These are phyloP conservation scores for Yamadazyma spencermartinsiae DNA, from an alignment of 1,139 yeast species.

Conservation along the genomic window DNA sequence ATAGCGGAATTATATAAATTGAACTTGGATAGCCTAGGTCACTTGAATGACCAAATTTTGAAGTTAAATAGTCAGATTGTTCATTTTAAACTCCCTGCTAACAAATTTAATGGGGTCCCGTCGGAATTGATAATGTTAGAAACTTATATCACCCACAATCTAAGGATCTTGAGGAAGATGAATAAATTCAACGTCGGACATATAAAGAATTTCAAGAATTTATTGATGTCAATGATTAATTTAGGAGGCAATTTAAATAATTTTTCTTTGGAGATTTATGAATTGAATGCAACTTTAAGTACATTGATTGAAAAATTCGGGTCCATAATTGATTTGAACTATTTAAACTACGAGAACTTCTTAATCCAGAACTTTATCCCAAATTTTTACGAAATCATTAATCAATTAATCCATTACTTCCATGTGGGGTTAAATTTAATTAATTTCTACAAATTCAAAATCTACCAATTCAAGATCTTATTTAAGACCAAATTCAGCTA, in stretches of 20 bases:
- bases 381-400: slow-evolving; percentile 49
- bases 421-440: slow-evolving; percentile 38
- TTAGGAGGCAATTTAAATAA: slow-evolving; percentile 51
- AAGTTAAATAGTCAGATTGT: slow-evolving; percentile 37
- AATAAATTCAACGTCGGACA: slow-evolving; percentile 31
- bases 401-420: slow-evolving; percentile 43
- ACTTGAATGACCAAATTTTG: slow-evolving; percentile 38
- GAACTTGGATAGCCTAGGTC: slow-evolving; percentile 32
- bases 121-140: slow-evolving; percentile 36
- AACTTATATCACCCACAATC: slow-evolving; percentile 33
- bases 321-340: slow-evolving; percentile 44
- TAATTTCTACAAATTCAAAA: slow-evolving; percentile 47
- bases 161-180: slow-evolving; percentile 33
- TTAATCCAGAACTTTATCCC: slow-evolving; percentile 37
- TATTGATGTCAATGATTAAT: slow-evolving; percentile 38
- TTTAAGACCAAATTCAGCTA: slow-evolving; percentile 43
- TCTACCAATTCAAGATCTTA: slow-evolving; percentile 43
- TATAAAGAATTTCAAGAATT: slow-evolving; percentile 28
- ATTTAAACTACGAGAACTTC: slow-evolving; percentile 43
- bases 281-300: slow-evolving; percentile 29
- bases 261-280: slow-evolving; percentile 44
- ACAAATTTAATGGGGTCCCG: slow-evolving; percentile 33
- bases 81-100: slow-evolving; percentile 26
- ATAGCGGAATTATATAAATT: slow-evolving; percentile 22
- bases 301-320: slow-evolving; percentile 46